phyloP scores from a whole-genome alignment of 2,329 filamentous ascomycete species.

The Fusarium aywerte region DNA sequence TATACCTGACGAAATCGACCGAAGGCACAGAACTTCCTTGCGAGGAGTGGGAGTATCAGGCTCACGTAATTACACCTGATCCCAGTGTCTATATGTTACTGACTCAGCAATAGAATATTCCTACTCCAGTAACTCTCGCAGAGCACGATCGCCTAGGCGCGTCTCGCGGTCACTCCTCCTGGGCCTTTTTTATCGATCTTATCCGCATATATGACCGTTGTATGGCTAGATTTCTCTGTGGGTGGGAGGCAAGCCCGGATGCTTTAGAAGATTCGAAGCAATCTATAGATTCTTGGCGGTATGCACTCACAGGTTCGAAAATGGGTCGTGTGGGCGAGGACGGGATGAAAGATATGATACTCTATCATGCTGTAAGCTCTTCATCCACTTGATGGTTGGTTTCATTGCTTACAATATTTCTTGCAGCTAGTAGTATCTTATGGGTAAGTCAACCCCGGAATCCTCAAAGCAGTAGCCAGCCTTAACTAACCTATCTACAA shows the following conservation, averaged over 20 bases:
- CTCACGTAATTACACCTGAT: constrained; percentile 19
- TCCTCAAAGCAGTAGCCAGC: no score
- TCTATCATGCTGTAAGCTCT: constrained; percentile 42
- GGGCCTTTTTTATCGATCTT: constrained; percentile 39
- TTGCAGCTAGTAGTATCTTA: constrained; percentile 38
- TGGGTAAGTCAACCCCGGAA: constrained; percentile 26
- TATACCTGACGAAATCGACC: constrained; percentile 5
- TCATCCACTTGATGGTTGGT: neutral
- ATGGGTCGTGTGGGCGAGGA: constrained; percentile 26
- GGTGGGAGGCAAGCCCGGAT: neutral
- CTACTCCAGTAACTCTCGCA: constrained; percentile 20
- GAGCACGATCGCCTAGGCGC: constrained; percentile 22
- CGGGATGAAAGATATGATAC: constrained; percentile 38
- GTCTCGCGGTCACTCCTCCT: constrained; percentile 33
- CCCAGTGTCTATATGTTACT: neutral
- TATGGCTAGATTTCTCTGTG: constrained; percentile 30
- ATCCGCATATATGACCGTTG: constrained; percentile 35
- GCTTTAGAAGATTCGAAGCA: constrained; percentile 30
- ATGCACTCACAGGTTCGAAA: constrained; percentile 25
- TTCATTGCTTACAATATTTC: constrained; percentile 11
- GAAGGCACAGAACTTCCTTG: constrained; percentile 40
- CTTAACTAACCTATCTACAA: neutral
- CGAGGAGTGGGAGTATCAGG: constrained; percentile 42
- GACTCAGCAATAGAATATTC: constrained; percentile 27
- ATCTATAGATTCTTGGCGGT: constrained; percentile 35